Evolutionary conservation across 176 grass and related monocot species (phyloP), one percentile per base, ranked within the genome.

Genomic region (Phragmites australis): DNA sequence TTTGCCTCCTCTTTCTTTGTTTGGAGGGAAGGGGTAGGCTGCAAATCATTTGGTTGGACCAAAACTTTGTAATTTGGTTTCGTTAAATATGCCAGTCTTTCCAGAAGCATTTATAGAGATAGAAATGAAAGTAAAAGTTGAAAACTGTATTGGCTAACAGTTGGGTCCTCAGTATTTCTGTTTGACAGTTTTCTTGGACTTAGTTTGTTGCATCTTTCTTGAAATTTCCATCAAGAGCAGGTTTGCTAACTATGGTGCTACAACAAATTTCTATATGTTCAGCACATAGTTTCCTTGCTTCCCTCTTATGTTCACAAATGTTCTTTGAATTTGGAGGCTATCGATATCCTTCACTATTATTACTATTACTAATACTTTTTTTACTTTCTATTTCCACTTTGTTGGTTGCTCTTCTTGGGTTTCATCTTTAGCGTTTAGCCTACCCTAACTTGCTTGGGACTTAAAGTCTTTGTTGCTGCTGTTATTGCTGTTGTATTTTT

Each of bases 1-100:
- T 49, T 89, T 81, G 1, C 27, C 72, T 39, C 50, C 56, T 44
- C n/a, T 34, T 32, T 61, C 9, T 81, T 89, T 54, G 5, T 64
- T 81, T 32, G 18, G 30, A 29, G 26, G 27, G 56, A 23, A 8
- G 19, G 19, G 13, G 15, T 39, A 11, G 2, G 32, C 27, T 29
- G 22, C n/a, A 65, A 70, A 76, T 85, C 51, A 61, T 30, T 84
- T 61, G 45, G 21, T 50, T 70, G 10, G 47, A 77, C 53, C 18
- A 64, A 53, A 77, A 9, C 2, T 39, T 17, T 68, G 9, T 61
- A 34, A 80, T 14, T 52, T 26, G 12, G 18, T 81, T 81, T 81
- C 27, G 40, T 81, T 68, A 37, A 31, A 60, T n/a, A 25, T 27
- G 22, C 4, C 22, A 26, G 61, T 31, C 52, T 40, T 79, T 21